Conservation (phyloP, 2,329 filamentous ascomycete species). For the Ceratocystis papillata region DNA sequence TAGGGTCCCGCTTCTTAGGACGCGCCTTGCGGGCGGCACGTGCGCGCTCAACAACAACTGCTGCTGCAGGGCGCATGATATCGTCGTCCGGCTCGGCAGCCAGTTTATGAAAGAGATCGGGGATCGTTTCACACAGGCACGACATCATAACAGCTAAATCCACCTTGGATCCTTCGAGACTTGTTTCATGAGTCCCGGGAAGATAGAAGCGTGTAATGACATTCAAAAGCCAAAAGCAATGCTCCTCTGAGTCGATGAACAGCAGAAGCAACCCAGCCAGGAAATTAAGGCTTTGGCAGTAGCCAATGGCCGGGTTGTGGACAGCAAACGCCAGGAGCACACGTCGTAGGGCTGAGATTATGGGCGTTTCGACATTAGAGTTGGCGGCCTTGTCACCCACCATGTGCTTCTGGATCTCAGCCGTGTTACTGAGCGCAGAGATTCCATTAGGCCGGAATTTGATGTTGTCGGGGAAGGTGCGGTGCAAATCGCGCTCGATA, state of each 20-base stretch:
- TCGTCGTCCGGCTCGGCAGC: constrained; percentile 59
- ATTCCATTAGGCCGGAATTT: constrained; percentile 61
- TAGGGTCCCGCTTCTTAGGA: constrained; percentile 35
- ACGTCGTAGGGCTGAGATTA: constrained; percentile 70
- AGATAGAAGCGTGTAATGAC: constrained; percentile 83
- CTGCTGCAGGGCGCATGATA: constrained; percentile 31
- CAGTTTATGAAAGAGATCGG: constrained; percentile 77
- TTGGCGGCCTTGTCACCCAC: constrained; percentile 35
- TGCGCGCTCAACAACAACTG: constrained; percentile 24
- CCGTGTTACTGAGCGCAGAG: constrained; percentile 32
- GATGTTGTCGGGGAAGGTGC: constrained; percentile 90
- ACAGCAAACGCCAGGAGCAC: constrained; percentile 84
- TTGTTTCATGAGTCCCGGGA: constrained; percentile 83
- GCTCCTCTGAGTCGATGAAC: constrained; percentile 80
- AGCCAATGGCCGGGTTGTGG: constrained; percentile 83
- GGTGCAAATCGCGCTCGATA: constrained; percentile 85
- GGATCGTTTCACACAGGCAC: constrained; percentile 69
- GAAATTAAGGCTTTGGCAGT: constrained; percentile 94
- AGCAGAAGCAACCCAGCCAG: constrained; percentile 79
- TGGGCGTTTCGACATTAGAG: constrained; percentile 33
- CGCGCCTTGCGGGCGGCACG: constrained; percentile 25
- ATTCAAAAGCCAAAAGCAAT: constrained; percentile 84
- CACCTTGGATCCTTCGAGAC: constrained; percentile 81
- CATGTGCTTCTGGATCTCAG: constrained; percentile 32
- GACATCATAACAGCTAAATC: constrained; percentile 91